These are phyloP conservation scores for Wickerhamomyces strasburgensis DNA, from an alignment of 805 yeast genomes.

Conservation along the genomic window DNA sequence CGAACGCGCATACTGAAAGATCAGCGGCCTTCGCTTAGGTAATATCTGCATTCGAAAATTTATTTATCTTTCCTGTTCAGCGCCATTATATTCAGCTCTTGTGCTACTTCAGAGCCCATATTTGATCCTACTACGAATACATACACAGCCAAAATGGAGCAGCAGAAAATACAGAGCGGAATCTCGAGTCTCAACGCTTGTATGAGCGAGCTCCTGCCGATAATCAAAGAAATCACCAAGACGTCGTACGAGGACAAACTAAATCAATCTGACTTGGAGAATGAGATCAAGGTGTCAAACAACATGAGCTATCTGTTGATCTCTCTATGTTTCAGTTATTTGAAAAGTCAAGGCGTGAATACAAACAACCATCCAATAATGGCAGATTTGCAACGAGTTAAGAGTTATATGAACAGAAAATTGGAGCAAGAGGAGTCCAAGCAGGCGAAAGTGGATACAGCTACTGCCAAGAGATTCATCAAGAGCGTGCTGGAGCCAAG, in stretches of 20 bases:
- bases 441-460: constrained; percentile 25
- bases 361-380: constrained; percentile 57
- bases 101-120: too few relatives aligned
- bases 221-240: constrained; percentile 33
- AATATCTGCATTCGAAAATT: too few relatives aligned
- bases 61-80: too few relatives aligned
- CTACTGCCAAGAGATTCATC: constrained; percentile 43
- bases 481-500: constrained; percentile 47
- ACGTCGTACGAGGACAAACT: constrained; percentile 37
- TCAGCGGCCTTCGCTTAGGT: too few relatives aligned
- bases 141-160: too few relatives aligned
- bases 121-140: too few relatives aligned
- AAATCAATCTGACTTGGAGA: constrained; percentile 19
- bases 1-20: too few relatives aligned
- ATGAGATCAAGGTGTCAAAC: constrained; percentile 31
- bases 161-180: constrained; percentile 35
- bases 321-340: constrained; percentile 53
- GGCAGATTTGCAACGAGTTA: constrained; percentile 62
- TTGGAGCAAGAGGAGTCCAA: constrained; percentile 15
- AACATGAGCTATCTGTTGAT: constrained; percentile 46
- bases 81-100: too few relatives aligned
- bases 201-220: constrained; percentile 30
- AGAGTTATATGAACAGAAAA: constrained; percentile 55
- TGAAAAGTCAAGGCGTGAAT: constrained; percentile 54
- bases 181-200: constrained; percentile 34